These are phyloP conservation scores for Neocallimastix lanati DNA, from an alignment of 192 early-diverging fungal species.

Conservation along the genomic window DNA sequence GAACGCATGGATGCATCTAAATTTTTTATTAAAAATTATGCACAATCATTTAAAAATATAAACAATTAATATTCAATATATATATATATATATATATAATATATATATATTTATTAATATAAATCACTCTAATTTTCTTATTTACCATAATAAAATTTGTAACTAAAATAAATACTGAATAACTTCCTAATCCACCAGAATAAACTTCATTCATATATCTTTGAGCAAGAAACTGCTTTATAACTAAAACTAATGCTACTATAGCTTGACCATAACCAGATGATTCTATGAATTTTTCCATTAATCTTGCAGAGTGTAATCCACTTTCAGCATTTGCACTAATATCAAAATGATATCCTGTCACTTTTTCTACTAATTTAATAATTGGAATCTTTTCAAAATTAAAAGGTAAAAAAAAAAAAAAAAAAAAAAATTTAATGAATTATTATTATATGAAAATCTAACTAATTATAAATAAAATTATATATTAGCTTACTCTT, in stretches of 20 bases:
- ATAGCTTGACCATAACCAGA: constrained; percentile 22
- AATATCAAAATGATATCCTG: constrained; percentile 60
- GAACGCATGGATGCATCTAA: constrained; percentile 64
- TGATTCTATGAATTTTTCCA: constrained; percentile 29
- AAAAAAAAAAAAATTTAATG: too few species aligned
- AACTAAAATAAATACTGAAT: constrained; percentile 56
- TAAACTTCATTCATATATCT: constrained; percentile 68
- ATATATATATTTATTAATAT: too few species aligned
- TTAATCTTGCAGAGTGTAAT: constrained; percentile 30
- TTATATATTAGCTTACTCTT: constrained; percentile 12
- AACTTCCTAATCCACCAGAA: constrained; percentile 74
- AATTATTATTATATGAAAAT: too few species aligned
- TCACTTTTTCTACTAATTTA: constrained; percentile 64
- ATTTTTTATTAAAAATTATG: constrained; percentile 2
- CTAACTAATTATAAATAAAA: too few species aligned
- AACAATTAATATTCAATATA: neutral
- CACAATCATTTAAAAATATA: neutral
- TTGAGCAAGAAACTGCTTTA: constrained; percentile 72
- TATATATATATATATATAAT: neutral
- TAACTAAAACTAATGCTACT: constrained; percentile 47
- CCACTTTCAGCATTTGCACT: constrained; percentile 59
- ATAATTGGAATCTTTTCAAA: constrained; percentile 64
- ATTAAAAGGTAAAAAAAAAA: too few species aligned
- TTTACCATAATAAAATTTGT: constrained; percentile 59
- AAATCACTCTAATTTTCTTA: too few species aligned